Conservation (phyloP, 805 yeast genomes). For the Lipomyces kockii region DNA sequence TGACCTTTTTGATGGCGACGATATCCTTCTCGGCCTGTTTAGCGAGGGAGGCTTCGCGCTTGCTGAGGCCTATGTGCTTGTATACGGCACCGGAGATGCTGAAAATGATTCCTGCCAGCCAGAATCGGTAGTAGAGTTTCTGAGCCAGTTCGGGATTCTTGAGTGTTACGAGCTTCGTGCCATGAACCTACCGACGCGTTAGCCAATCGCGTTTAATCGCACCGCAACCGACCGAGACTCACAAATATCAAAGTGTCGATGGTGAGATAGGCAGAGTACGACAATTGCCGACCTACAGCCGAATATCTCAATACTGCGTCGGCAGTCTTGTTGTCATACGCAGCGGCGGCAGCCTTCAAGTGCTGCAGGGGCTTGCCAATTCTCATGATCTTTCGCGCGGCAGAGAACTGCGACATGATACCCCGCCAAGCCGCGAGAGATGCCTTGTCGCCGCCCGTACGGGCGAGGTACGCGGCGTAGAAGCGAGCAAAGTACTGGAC, state of each 20-base stretch:
- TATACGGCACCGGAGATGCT: conserved; percentile 65
- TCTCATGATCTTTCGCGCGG: conserved; percentile 82
- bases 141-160: conserved; percentile 54
- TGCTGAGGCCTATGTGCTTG: conserved; percentile 53
- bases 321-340: conserved; percentile 69
- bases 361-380: conserved; percentile 78
- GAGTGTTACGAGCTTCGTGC: conserved; percentile 46
- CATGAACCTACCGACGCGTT: conserved; percentile 53
- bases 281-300: conserved; percentile 45
- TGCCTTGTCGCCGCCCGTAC: conserved; percentile 58
- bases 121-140: conserved; percentile 67
- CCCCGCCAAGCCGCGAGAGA: conserved; percentile 56
- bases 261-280: conserved; percentile 45
- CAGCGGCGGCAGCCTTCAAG: conserved; percentile 67
- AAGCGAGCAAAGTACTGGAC: conserved; percentile 82
- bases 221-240: conserved; percentile 27
- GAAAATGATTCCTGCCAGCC: conserved; percentile 73
- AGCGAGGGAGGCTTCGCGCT: conserved; percentile 45
- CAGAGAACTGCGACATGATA: conserved; percentile 64
- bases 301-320: conserved; percentile 61
- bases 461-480: conserved; percentile 62
- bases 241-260: conserved; percentile 47
- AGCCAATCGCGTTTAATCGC: neutral
- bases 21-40: conserved; percentile 48
- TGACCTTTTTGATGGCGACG: conserved; percentile 48